Conservation (phyloP, 108 stramenopile species). For the Pseudonitzschia pungens region DNA sequence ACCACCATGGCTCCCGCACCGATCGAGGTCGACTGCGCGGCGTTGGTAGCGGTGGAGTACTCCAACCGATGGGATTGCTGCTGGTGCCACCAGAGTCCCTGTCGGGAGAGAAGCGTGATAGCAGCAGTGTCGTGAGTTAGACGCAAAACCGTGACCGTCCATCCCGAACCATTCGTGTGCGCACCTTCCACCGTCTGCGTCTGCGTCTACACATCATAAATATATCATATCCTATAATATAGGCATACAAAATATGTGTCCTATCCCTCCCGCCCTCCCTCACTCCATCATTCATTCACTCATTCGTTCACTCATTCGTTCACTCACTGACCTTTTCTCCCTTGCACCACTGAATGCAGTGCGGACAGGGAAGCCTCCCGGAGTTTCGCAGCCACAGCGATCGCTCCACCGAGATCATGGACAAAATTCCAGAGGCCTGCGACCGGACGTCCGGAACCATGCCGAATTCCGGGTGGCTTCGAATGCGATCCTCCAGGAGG, state of each 20-base stretch:
- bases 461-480: constrained; percentile 7
- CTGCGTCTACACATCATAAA: no score
- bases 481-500: constrained; percentile 31
- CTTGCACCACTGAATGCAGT: constrained; percentile 74
- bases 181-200: no score
- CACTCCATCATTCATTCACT: no score
- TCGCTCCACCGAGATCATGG: constrained; percentile 51
- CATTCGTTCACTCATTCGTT: no score
- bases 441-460: constrained; percentile 53
- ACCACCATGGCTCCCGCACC: constrained; percentile 27
- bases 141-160: background rate
- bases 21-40: constrained; percentile 39
- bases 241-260: no score
- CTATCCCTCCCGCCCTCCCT: no score
- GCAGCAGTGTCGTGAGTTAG: no score
- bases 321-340: constrained; percentile 48
- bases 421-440: constrained; percentile 65
- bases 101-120: background rate
- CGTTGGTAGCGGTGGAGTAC: constrained; percentile 52
- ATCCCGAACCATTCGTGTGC: no score
- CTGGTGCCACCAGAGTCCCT: constrained; percentile 87
- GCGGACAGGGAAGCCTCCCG: constrained; percentile 70
- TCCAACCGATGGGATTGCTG: constrained; percentile 54
- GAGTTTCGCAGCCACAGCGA: constrained; percentile 36
- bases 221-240: no score